Conservation (phyloP, 257 asterid genomes). For the Leptodermis oblonga region DNA sequence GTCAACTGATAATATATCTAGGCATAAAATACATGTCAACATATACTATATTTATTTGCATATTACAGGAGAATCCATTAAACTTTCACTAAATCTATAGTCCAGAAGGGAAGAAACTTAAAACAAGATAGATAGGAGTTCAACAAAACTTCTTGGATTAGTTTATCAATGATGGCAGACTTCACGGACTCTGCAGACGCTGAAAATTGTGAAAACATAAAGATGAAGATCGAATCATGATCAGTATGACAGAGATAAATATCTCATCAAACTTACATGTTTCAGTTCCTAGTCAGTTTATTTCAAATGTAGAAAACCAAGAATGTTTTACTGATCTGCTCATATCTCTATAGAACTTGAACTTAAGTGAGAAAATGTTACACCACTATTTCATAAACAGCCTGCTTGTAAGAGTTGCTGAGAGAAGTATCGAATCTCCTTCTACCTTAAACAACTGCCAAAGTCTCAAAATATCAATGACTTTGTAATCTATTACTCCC, state of each 20-base stretch:
- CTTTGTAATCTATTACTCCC: no score
- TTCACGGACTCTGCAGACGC: not conserved
- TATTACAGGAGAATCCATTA: not conserved
- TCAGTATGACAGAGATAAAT: not conserved
- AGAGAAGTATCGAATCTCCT: not conserved
- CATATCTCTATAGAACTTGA: not conserved
- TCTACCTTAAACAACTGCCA: not conserved
- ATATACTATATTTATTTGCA: not conserved
- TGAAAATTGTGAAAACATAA: not conserved
- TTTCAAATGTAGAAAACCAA: not conserved
- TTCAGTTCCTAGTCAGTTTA: not conserved
- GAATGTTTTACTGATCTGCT: not conserved
- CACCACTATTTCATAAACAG: not conserved
- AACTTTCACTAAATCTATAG: not conserved
- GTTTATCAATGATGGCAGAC: not conserved
- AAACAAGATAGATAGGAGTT: not conserved
- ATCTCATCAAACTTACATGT: not conserved
- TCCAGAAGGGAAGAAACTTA: not conserved
- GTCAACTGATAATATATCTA: not conserved
- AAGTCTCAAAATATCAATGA: not conserved
- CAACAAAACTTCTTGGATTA: not conserved
- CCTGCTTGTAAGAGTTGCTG: not conserved
- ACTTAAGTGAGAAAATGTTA: not conserved
- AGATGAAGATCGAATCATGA: not conserved
- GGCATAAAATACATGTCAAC: not conserved